A percentile compares a stretch with the other conserved stretches of the same genome.
phyloP scores from a whole-genome alignment of 177 flowering plant species.

The Vitis hybrid region DNA sequence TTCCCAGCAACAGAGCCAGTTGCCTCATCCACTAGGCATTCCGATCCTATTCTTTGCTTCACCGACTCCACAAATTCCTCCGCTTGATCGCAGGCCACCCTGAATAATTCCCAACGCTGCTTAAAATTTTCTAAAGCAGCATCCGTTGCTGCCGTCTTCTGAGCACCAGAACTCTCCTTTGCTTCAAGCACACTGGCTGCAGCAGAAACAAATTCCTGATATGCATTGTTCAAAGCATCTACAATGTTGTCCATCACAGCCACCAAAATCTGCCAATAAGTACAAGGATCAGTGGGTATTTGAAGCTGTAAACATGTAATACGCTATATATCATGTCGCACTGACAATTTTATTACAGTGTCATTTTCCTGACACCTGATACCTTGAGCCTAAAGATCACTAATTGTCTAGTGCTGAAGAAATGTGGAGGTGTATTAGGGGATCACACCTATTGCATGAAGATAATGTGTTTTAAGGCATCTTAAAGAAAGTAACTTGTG shows the following conservation, averaged over 20 bases:
- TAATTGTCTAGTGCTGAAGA: too few relatives aligned
- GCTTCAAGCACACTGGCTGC: slow-evolving; percentile 76
- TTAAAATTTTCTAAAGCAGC: slow-evolving; percentile 82
- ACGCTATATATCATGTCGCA: too few relatives aligned
- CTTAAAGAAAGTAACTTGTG: too few relatives aligned
- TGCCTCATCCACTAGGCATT: slow-evolving; percentile 96
- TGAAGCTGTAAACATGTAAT: too few relatives aligned
- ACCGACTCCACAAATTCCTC: slow-evolving; percentile 95
- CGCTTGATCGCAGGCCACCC: slow-evolving; percentile 94
- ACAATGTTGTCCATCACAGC: slow-evolving; percentile 69
- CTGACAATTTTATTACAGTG: too few relatives aligned
- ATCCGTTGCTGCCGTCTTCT: slow-evolving; percentile 66
- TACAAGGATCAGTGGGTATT: neutral
- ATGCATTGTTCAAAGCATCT: slow-evolving; percentile 70
- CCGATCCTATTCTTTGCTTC: slow-evolving; percentile 91
- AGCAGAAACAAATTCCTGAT: slow-evolving; percentile 75
- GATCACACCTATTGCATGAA: too few relatives aligned
- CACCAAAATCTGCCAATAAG: neutral
- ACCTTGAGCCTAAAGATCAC: too few relatives aligned
- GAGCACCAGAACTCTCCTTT: slow-evolving; percentile 55
- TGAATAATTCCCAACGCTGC: slow-evolving; percentile 81
- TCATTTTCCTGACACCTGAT: too few relatives aligned
- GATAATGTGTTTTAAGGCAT: too few relatives aligned
- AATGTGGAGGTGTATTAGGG: too few relatives aligned
- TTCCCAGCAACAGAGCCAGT: slow-evolving; percentile 66